These are phyloP conservation scores for Phyllostachys edulis DNA, from an alignment of 176 grass and related monocot species.

Conservation along the genomic window DNA sequence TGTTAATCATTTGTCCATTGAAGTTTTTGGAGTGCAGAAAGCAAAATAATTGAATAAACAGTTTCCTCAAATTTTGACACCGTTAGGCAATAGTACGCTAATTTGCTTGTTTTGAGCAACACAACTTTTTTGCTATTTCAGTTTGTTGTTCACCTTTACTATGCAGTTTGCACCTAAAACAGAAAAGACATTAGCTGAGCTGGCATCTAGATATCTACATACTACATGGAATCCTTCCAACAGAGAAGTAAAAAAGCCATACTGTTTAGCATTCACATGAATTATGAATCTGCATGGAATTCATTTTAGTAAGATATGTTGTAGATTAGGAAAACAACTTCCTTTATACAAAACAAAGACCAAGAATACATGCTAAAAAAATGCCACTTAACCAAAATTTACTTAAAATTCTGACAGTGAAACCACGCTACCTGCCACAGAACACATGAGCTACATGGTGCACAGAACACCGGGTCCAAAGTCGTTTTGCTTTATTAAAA, in stretches of 20 bases:
- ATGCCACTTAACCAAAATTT: neutral
- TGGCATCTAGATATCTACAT: neutral
- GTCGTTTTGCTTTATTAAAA: no score
- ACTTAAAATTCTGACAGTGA: neutral
- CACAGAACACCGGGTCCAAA: no score
- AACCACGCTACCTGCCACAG: neutral
- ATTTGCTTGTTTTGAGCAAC: neutral
- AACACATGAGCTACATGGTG: no score
- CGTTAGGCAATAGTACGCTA: neutral
- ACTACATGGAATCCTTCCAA: neutral
- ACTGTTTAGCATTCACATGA: neutral
- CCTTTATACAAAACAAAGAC: neutral
- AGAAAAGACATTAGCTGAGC: neutral
- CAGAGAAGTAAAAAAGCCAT: neutral
- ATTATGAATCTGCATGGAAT: neutral
- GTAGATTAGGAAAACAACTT: neutral
- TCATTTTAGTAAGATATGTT: neutral
- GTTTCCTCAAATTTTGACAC: neutral
- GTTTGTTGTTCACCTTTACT: neutral
- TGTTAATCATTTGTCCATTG: constrained; percentile 7
- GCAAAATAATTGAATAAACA: neutral
- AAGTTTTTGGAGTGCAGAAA: neutral
- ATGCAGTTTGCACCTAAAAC: neutral
- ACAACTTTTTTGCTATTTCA: neutral
- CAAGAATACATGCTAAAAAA: neutral